These are phyloP conservation scores for Sugiyamaella paludigena DNA, from an alignment of 1,139 yeast species.

Conservation along the genomic window DNA sequence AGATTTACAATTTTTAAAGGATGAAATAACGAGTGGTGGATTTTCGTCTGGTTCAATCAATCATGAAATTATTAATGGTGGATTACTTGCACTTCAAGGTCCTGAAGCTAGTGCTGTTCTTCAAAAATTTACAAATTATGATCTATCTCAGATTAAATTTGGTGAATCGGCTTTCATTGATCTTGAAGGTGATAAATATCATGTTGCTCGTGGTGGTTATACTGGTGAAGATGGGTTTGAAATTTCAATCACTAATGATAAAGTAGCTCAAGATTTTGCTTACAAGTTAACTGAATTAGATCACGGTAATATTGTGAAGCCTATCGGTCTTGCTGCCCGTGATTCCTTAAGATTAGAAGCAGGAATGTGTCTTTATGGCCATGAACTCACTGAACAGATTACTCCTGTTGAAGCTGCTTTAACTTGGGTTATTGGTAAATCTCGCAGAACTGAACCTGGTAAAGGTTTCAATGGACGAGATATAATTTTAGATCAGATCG, in stretches of 20 bases:
- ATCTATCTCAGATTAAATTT: constrained; percentile 62
- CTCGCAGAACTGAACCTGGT: constrained; percentile 52
- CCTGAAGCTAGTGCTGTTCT: constrained; percentile 71
- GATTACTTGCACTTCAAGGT: constrained; percentile 88
- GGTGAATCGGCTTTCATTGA: constrained; percentile 65
- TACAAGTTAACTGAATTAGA: constrained; percentile 57
- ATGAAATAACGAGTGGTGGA: constrained; percentile 47
- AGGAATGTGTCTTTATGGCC: constrained; percentile 96
- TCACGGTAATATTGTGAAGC: constrained; percentile 51
- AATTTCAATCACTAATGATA: constrained; percentile 66
- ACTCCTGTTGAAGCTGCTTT: constrained; percentile 89
- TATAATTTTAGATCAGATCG: constrained; percentile 66
- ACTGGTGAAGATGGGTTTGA: constrained; percentile 99
- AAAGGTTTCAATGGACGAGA: constrained; percentile 75
- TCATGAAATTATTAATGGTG: constrained; percentile 68
- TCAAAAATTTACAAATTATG: constrained; percentile 59
- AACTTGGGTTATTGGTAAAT: constrained; percentile 84
- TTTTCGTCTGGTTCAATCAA: constrained; percentile 42
- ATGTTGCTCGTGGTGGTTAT: constrained; percentile 90
- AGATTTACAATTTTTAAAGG: constrained; percentile 62
- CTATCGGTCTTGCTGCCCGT: constrained; percentile 95
- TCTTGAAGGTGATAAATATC: constrained; percentile 50
- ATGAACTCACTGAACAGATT: constrained; percentile 75
- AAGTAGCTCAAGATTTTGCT: constrained; percentile 62
- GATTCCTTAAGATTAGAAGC: constrained; percentile 95